Base-by-base conservation (phyloP, 1,139 yeast species). In the Blastobotrys arbuscula region DNA sequence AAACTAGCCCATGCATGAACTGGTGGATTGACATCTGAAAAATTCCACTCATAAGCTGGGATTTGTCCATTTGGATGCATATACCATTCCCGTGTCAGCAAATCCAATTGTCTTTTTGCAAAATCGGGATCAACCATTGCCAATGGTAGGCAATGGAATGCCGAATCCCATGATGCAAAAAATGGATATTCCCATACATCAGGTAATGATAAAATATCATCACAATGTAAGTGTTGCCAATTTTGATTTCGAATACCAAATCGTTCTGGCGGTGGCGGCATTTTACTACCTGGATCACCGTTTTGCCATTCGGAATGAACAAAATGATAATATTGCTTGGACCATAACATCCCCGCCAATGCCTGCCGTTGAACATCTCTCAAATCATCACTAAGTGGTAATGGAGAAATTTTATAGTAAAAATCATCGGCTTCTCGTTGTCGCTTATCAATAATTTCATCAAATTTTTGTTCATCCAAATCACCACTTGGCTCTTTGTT, bases 41-140 rank as follows among this genome's bases (percentile, higher is more conserved):
- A 90, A 67, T 90, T 90, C 97, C 97, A 90, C 67, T 90, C 97
- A 66, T 90, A 90, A 19, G 97, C 97, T 0, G 97, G 97, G 56
- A 89, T 82, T 68, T 90, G 97, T n/a, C 97, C 97, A 65, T 90
- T 90, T 42, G 97, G 97, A 67, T 92, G 97, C 95, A 89, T 88
- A 67, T 89, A 90, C 97, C 97, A 90, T 67, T 90, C 97, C 62
- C 97, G 77, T 36, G 95, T 84, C 64, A 90, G 73, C 52, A 89
- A 72, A 65, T 86, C 96, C 57, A 90, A 76, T 69, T 90, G 97
- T 60, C 81, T 82, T 67, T 90, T 90, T 41, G 97, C 95, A 72
- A 88, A 90, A 55, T 81, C 90, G 1, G 97, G 96, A 66, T 90
- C 97, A 62, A 90, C 79, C 92, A 90, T 87, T 4, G 97, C 94